phyloP scores from a whole-genome alignment of 306 rosid species.

The Fragaria iinumae region DNA sequence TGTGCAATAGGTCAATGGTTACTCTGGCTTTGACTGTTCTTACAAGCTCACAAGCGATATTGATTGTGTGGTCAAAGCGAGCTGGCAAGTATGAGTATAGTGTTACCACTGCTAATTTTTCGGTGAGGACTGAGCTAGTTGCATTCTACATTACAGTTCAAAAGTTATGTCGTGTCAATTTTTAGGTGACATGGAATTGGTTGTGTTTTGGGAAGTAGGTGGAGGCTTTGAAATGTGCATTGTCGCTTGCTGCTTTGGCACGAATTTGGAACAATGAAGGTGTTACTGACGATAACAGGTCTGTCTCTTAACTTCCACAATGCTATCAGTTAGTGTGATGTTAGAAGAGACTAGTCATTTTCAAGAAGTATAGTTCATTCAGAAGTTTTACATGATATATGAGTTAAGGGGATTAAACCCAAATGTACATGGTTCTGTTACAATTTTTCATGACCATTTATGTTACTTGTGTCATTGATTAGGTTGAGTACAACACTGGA shows the following conservation, averaged over 20 bases:
- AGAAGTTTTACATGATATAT: neutral
- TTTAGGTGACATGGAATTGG: neutral
- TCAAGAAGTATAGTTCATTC: neutral
- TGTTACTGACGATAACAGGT: slow-evolving; percentile 91
- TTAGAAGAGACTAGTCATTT: neutral
- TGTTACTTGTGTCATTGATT: slow-evolving; percentile 21
- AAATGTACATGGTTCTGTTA: neutral
- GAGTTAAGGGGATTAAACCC: no score
- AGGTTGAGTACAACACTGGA: slow-evolving; percentile 78
- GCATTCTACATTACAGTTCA: neutral
- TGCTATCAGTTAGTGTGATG: neutral
- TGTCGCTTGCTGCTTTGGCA: slow-evolving; percentile 64
- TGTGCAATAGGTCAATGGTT: slow-evolving; percentile 58
- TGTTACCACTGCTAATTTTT: slow-evolving; percentile 91
- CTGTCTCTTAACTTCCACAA: neutral
- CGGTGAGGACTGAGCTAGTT: slow-evolving; percentile 42
- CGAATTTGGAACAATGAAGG: slow-evolving; percentile 77
- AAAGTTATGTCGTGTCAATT: neutral
- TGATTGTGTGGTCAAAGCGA: slow-evolving; percentile 94
- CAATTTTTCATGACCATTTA: neutral
- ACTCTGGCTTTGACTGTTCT: slow-evolving; percentile 81
- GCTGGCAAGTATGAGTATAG: slow-evolving; percentile 96
- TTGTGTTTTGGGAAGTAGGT: slow-evolving; percentile 51
- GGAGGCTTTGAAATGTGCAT: slow-evolving; percentile 84
- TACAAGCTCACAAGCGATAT: slow-evolving; percentile 92